phyloP scores from a whole-genome alignment of 2,329 filamentous ascomycete genomes.

The Arthroderma sp. region DNA sequence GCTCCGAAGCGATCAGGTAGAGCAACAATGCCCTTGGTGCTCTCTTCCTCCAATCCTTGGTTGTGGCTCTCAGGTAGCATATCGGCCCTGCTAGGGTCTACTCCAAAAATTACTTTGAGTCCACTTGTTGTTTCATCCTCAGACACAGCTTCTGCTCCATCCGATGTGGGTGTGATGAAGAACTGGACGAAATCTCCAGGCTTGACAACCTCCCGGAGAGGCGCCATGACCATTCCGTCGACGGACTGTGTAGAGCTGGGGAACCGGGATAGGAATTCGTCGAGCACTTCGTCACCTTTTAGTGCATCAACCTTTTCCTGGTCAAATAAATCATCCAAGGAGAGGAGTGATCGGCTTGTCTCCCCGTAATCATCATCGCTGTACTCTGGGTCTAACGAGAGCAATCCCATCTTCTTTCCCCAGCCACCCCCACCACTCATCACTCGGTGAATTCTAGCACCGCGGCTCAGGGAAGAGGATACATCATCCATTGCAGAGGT shows the following conservation, averaged over 20 bases:
- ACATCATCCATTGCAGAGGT: constrained; percentile 14
- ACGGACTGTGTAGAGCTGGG: constrained; percentile 11
- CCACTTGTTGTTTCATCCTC: too few relatives aligned
- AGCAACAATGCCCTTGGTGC: constrained; percentile 10
- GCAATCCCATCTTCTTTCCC: constrained; percentile 33
- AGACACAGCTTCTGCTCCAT: too few relatives aligned
- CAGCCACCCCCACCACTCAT: constrained; percentile 33
- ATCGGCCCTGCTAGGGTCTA: too few relatives aligned
- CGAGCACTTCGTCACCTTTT: background rate
- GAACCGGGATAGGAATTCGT: constrained; percentile 9
- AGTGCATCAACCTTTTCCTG: background rate
- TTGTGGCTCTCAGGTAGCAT: too few relatives aligned
- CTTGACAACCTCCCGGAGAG: constrained; percentile 26
- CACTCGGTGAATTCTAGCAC: constrained; percentile 28
- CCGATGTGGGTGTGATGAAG: constrained; percentile 19
- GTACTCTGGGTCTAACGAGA: constrained; percentile 29
- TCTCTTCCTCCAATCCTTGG: too few relatives aligned
- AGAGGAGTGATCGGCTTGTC: constrained; percentile 9
- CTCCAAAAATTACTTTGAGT: too few relatives aligned
- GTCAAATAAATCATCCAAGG: constrained; percentile 17
- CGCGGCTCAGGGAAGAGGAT: constrained; percentile 16
- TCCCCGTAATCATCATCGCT: constrained; percentile 9
- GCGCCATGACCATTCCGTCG: constrained; percentile 21
- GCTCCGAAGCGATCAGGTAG: constrained; percentile 26
- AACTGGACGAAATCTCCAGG: constrained; percentile 30